Evolutionary conservation across 495 filamentous ascomycete genomes (phyloP).

Genomic region (Podospora bellae-mahoneyi): DNA sequence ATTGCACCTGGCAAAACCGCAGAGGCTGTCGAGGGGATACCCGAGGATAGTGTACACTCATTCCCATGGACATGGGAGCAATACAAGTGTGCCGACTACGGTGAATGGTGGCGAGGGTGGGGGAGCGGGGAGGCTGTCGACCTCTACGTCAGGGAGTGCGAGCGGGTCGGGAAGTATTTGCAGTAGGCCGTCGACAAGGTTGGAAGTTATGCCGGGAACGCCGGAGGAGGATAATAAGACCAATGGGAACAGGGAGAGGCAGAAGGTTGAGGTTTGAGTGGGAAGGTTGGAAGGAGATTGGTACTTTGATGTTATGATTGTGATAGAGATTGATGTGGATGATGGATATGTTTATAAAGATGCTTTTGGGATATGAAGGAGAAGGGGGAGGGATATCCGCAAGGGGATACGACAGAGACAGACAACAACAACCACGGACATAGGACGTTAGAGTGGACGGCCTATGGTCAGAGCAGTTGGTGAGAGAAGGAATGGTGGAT

Average conservation of each 20-base stretch:
- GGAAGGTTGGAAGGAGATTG: not conserved
- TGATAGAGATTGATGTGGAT: not conserved
- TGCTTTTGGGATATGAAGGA: not conserved
- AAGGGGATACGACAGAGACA: not conserved
- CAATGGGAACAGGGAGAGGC: not conserved
- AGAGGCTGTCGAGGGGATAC: not conserved
- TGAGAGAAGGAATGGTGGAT: not conserved
- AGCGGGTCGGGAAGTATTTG: not conserved
- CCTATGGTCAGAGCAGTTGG: not conserved
- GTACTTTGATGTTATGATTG: not conserved
- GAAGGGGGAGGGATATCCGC: not conserved
- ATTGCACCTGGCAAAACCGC: not conserved
- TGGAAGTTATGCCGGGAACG: not conserved
- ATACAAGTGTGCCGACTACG: not conserved
- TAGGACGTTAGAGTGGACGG: not conserved
- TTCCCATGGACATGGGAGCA: not conserved
- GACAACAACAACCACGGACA: not conserved
- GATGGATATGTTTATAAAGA: not conserved
- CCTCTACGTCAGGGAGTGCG: not conserved
- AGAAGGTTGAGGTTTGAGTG: not conserved
- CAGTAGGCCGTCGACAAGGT: not conserved
- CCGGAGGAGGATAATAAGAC: not conserved
- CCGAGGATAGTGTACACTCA: conserved; percentile 1
- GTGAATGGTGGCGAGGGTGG: not conserved
- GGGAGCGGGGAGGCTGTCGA: not conserved